Percentiles rank a stretch among this genome's conserved stretches.
phyloP scores from a whole-genome alignment of 441 rosid genomes.

The Geranium incanum region DNA sequence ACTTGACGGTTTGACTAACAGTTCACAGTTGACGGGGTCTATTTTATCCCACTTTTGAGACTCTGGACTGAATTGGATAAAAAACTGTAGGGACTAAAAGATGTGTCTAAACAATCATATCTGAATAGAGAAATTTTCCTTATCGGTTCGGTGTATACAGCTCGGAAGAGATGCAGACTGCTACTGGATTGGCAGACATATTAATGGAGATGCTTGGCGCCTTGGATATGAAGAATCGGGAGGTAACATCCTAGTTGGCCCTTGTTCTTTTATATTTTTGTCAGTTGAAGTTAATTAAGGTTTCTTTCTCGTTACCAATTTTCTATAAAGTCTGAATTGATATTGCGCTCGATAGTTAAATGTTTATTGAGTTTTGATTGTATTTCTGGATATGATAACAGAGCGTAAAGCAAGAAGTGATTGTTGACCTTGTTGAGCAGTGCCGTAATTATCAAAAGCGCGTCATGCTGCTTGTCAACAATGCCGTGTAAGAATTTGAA shows the following conservation, averaged over 20 bases:
- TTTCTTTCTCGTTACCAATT: too few relatives aligned
- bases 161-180: conserved; percentile 67
- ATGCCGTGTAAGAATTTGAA: conserved; percentile 47
- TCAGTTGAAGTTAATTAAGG: too few relatives aligned
- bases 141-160: conserved; percentile 29
- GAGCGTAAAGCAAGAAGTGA: conserved; percentile 78
- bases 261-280: too few relatives aligned
- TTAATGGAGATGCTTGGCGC: conserved; percentile 85
- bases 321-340: too few relatives aligned
- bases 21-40: too few relatives aligned
- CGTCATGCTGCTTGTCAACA: conserved; percentile 72
- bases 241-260: conserved; percentile 35
- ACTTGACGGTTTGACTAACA: too few relatives aligned
- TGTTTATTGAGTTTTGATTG: too few relatives aligned
- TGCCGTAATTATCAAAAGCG: conserved; percentile 84
- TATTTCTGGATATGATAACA: conserved; percentile 28
- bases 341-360: too few relatives aligned
- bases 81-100: too few relatives aligned
- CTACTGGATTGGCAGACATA: conserved; percentile 64
- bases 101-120: neutral
- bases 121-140: neutral
- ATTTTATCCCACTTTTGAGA: too few relatives aligned
- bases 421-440: conserved; percentile 88
- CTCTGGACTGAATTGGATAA: too few relatives aligned
- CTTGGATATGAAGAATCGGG: conserved; percentile 69